Base-by-base conservation (phyloP, 345 rosid genomes). In the Boechera retrofracta region DNA sequence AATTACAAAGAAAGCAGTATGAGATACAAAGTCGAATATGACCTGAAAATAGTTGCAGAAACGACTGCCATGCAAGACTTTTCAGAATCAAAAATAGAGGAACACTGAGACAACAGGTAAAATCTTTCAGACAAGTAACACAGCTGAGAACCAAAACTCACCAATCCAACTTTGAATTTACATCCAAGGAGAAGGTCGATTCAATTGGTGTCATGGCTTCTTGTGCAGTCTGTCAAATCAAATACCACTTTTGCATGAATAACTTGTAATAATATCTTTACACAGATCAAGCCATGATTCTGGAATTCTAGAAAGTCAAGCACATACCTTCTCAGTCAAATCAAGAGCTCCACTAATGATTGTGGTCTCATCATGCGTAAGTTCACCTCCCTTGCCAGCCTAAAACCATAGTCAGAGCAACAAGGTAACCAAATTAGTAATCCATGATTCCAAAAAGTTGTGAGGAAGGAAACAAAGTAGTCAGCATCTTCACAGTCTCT, bases 131-230 rank as follows among this genome's bases (percentile, higher is more conserved):
- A 15, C 8, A 5, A 71, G 8, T 26, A 59, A 13, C 26, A 54
- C 13, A 65, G 45, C n/a, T 62, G 73, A 72, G 42, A 35, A 70
- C 29, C 31, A 53, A 44, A 39, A 79, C 77, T 85, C 76, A 95
- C 99, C 99, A 95, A 76, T 95, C 99, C 83, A 95, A 79, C 86
- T 95, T 95, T 69, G 99, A 88, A 83, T 92, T 91, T 66, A 95
- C 99, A 82, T 95, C 97, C 75, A 95, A 82, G 45, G 99, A 95
- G 78, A 95, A 95, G 56, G 97, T 95, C 39, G 99, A 95, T 67
- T 92, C 99, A 76, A 95, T 95, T 42, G 99, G 99, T 35, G 99
- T 95, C 99, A 95, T 95, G 48, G 99, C 99, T 84, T 95, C 99
- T 69, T 92, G 94, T 47, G 99, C 99, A 56, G 99, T 95, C 98